phyloP scores from a whole-genome alignment of 345 rosid genomes.

The Psidium guajava region DNA sequence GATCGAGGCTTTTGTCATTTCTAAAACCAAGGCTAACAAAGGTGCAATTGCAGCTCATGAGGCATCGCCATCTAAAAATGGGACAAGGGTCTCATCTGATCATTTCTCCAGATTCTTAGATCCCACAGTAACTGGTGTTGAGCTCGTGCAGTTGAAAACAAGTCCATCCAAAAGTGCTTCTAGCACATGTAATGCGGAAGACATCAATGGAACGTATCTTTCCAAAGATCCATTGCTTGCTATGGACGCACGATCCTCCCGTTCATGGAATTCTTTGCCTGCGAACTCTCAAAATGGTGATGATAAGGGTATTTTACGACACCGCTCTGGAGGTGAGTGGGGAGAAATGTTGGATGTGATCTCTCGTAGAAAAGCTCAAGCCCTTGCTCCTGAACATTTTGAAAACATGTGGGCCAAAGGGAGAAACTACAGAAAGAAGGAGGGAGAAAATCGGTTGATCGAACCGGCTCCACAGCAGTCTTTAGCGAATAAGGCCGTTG shows the following conservation, averaged over 20 bases:
- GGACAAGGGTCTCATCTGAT: constrained; percentile 50
- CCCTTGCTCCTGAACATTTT: constrained; percentile 92
- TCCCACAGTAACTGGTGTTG: constrained; percentile 86
- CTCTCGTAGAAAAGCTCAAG: constrained; percentile 75
- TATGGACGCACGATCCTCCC: constrained; percentile 60
- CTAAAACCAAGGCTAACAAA: constrained; percentile 46
- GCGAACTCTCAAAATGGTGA: constrained; percentile 30
- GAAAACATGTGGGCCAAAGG: constrained; percentile 99
- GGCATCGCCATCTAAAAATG: constrained; percentile 45
- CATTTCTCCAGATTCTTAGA: constrained; percentile 60
- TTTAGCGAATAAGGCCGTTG: constrained; percentile 20
- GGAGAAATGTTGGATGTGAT: constrained; percentile 67
- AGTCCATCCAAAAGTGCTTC: constrained; percentile 28
- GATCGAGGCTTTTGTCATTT: constrained; percentile 61
- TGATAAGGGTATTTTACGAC: constrained; percentile 28
- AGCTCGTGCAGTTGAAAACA: constrained; percentile 74
- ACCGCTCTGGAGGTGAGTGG: constrained; percentile 64
- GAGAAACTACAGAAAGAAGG: constrained; percentile 62
- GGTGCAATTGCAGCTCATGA: constrained; percentile 33
- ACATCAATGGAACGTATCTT: constrained; percentile 19
- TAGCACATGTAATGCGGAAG: constrained; percentile 23
- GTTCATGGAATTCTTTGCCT: constrained; percentile 63
- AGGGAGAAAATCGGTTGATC: constrained; percentile 19
- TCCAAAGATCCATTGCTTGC: constrained; percentile 95
- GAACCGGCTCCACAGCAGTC: constrained; percentile 29